Evolutionary conservation across 2,329 filamentous ascomycete species (phyloP), one percentile per base, ranked within the genome.

Genomic region (Sarocladiaceae sp.): DNA sequence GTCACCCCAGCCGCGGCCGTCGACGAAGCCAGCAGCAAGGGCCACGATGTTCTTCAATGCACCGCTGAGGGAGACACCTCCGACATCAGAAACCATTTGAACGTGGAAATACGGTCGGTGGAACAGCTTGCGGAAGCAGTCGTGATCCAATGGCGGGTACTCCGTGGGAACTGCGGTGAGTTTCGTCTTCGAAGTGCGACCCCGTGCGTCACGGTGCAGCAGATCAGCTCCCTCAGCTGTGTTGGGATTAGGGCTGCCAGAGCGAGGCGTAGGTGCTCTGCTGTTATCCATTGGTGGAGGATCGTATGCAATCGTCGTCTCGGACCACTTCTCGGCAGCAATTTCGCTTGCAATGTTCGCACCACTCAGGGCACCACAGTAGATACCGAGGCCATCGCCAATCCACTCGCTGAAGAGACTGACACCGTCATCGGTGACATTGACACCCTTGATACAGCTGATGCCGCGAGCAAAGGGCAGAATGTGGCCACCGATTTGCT

Each of bases 31-130:
- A 28, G 94, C 92, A 4, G 91, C 93, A 17, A 99, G 76, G 4
- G 94, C 94, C 52, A 99, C 90, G 58, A 99, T 87, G 75, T 99
- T 99, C 79, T 99, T 99, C 60, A 99, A 76, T 0, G 94, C 94
- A 55, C 94, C 94, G 39, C 92, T 88, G 29, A 99, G 84, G 4
- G 94, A 97, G 1, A 97, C 93, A 59, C 94, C 94, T 0, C 93
- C 94, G n/a, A 99, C 94, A 65, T 99, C 94, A 31, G 84, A 86
- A 22, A 97, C 90, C 70, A 97, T 85, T 60, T 90, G 88, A 17
- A 97, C 93, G 69, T 97, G 93, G 80, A 99, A 99, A 75, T 99
- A 99, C 0, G 90, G 90, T 48, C 94, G 84, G 71, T 97, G 89
- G 81, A 99, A 99, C 33, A 99, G 83, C 17, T 82, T 82, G 68